Evolutionary conservation across 2,329 filamentous ascomycete species (phyloP), one percentile per base, ranked within the genome.

Genomic region (Colletotrichum incanum): DNA sequence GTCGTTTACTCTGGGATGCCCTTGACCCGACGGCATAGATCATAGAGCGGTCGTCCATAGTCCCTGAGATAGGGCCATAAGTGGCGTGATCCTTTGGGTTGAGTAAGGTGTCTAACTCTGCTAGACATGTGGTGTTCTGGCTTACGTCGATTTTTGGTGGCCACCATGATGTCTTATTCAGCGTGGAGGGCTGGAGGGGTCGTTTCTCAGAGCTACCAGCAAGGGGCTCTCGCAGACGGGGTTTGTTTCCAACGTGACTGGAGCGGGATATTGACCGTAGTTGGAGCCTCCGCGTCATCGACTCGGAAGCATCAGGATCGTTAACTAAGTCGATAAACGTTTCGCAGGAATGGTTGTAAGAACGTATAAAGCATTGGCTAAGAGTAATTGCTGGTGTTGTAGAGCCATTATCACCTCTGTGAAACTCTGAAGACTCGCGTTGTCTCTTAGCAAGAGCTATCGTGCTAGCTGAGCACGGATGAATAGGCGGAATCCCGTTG

Each of bases 301-400:
- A 70, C 1, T 77, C 73, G 20, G 49, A 14, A 26, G 41, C 78
- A 82, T 78, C 60, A 3, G 85, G 80, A 72, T 89, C 86, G 73
- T 91, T 84, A 7, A 92, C 86, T 0, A 93, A 78, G 74, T 93
- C 91, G 6, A 93, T 65, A 75, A 90, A 92, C 0, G 90, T 84
- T 28, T 83, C 84, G 73, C 86, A 86, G 2, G 84, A 82, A 16
- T 84, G 78, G 62, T 88, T 85, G 77, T 93, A 93, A 3, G 85
- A 83, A 31, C 88, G 84, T 55, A 90, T 79, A 54, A 87, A 86
- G 14, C 87, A 90, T 65, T 87, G 85, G 47, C 85, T 84, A 12
- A 90, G 82, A 7, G 88, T 87, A 61, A 88, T 87, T 5, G 85
- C 80, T 18, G 80, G 78, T 5, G 77, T 77, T 1, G 80, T 78